These are phyloP conservation scores for Apiotrichum veenhuisii DNA, from an alignment of 1,284 basidiomycete genomes.

Conservation along the genomic window DNA sequence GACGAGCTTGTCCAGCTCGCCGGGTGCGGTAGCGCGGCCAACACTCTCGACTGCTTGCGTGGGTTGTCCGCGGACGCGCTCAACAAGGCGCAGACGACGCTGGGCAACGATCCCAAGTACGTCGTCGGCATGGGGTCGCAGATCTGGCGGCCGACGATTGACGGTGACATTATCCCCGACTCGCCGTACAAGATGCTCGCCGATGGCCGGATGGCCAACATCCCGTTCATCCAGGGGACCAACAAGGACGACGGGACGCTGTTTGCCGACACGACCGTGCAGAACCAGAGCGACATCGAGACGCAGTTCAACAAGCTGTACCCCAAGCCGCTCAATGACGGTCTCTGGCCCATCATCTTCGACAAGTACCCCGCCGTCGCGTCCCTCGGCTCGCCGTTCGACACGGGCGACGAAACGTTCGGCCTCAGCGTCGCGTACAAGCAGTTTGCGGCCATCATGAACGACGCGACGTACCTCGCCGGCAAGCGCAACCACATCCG, in stretches of 20 bases:
- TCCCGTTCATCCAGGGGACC: conserved; percentile 31
- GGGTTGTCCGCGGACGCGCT: conserved; percentile 27
- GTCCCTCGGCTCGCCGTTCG: conserved; percentile 35
- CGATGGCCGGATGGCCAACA: conserved; percentile 17
- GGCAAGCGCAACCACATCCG: conserved; percentile 31
- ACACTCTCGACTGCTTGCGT: conserved; percentile 39
- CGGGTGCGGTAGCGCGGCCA: conserved; percentile 16
- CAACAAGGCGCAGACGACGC: conserved; percentile 11
- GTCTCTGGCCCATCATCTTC: too few relatives aligned
- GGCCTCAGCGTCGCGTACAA: conserved; percentile 28
- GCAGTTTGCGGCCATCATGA: conserved; percentile 29
- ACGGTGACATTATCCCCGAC: conserved; percentile 24
- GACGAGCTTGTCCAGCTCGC: conserved; percentile 28
- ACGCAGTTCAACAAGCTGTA: too few relatives aligned
- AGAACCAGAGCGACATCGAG: too few relatives aligned
- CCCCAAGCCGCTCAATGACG: too few relatives aligned
- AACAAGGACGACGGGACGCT: conserved; percentile 16
- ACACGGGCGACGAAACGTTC: conserved; percentile 44
- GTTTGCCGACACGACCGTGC: too few relatives aligned
- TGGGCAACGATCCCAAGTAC: too few relatives aligned
- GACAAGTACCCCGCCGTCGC: conserved; percentile 29
- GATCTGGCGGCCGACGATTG: conserved; percentile 15
- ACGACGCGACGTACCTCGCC: conserved; percentile 36
- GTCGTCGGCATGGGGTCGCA: neutral
- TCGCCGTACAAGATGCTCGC: conserved; percentile 18